phyloP scores from a whole-genome alignment of 441 rosid species.

The Erodium chrysanthum region DNA sequence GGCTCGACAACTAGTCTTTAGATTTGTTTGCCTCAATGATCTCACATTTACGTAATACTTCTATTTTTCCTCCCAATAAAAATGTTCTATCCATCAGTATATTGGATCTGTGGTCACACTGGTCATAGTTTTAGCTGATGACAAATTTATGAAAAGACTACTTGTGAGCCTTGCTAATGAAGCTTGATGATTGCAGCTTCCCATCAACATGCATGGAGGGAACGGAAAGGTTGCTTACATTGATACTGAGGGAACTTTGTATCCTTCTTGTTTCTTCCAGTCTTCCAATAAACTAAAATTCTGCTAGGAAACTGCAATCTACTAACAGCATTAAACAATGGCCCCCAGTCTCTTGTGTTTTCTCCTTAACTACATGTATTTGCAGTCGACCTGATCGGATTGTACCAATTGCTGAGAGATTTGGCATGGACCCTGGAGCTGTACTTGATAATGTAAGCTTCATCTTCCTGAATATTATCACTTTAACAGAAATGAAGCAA shows the following conservation, averaged over 20 bases:
- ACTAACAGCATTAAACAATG: neutral
- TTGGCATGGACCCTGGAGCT: constrained; percentile 94
- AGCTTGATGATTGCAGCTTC: constrained; percentile 44
- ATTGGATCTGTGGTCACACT: neutral
- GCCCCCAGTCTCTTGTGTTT: constrained; percentile 13
- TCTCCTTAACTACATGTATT: constrained; percentile 27
- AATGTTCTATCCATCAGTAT: neutral
- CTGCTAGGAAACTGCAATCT: no score
- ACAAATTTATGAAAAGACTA: neutral
- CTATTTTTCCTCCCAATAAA: neutral
- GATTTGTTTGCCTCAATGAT: no score
- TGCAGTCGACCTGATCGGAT: constrained; percentile 75
- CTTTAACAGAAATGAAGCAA: constrained; percentile 5
- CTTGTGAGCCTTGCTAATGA: neutral
- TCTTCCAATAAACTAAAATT: neutral
- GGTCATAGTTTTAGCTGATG: neutral
- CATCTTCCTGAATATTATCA: constrained; percentile 12
- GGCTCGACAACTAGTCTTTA: no score
- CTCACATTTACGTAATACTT: neutral
- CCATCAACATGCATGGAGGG: constrained; percentile 82
- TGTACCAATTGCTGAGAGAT: constrained; percentile 81
- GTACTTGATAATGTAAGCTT: constrained; percentile 78
- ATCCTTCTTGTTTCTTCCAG: constrained; percentile 28
- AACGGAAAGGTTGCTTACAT: constrained; percentile 90
- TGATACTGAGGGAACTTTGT: constrained; percentile 90